These are phyloP conservation scores for Chloris gayana DNA, from an alignment of 176 grass and related monocot genomes.

Conservation along the genomic window DNA sequence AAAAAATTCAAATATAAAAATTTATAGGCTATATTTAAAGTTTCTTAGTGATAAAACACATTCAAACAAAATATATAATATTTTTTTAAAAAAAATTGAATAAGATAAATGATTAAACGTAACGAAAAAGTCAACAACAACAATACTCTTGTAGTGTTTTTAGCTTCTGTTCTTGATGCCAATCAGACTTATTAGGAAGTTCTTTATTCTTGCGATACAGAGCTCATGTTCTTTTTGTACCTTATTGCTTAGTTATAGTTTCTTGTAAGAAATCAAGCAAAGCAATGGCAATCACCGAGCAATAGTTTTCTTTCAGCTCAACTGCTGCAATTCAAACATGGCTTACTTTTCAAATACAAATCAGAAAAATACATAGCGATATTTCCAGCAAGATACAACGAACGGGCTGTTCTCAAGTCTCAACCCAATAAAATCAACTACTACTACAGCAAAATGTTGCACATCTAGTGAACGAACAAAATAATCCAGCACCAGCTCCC, in stretches of 20 bases:
- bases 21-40: too few species aligned
- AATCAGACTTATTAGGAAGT: too few species aligned
- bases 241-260: not conserved
- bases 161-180: too few species aligned
- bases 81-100: too few species aligned
- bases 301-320: not conserved
- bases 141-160: too few species aligned
- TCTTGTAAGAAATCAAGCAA: not conserved
- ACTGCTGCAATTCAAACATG: not conserved
- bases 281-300: too few species aligned
- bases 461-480: not conserved
- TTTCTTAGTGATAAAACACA: too few species aligned
- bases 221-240: not conserved
- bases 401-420: not conserved
- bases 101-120: too few species aligned
- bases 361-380: not conserved
- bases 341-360: not conserved
- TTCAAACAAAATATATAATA: too few species aligned
- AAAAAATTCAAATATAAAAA: too few species aligned
- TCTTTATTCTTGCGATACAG: not conserved
- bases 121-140: too few species aligned
- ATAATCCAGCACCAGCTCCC: not conserved
- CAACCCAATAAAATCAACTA: not conserved
- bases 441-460: not conserved
- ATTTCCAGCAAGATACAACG: not conserved